Evolutionary conservation across 1,139 yeast genomes (phyloP).

Genomic region (Nakaseomyces uthaithaninus): DNA sequence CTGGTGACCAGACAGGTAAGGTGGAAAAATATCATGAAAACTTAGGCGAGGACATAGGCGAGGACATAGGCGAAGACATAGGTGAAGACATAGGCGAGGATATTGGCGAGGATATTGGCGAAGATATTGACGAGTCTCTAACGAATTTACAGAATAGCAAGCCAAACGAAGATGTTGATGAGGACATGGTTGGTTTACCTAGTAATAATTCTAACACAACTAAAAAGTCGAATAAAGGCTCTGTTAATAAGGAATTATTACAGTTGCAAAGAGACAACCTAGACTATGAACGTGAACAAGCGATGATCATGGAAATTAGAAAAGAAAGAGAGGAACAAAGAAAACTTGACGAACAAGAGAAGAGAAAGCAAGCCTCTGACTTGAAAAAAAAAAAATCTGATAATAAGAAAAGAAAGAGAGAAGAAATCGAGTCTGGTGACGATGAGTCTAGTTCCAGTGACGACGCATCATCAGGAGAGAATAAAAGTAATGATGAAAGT

Average conservation of each 20-base stretch:
- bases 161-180: not conserved
- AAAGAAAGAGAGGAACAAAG: constrained; percentile 1
- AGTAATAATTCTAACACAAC: not conserved
- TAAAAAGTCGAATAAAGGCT: constrained; percentile 8
- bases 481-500: constrained; percentile 12
- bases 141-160: no score
- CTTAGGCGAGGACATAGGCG: constrained; percentile 24
- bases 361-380: constrained; percentile 20
- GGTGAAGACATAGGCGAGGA: constrained; percentile 11
- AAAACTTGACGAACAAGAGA: constrained; percentile 16
- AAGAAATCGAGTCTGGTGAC: constrained; percentile 7
- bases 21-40: constrained; percentile 14
- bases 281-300: constrained; percentile 5
- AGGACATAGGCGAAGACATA: constrained; percentile 19
- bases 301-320: not conserved
- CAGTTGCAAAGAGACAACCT: constrained; percentile 2
- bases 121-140: no score
- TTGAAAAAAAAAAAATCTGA: constrained; percentile 12
- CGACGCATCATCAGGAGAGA: not conserved
- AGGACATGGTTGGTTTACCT: not conserved
- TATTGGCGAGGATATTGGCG: no score
- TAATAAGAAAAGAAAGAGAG: constrained; percentile 12
- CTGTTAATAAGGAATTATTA: not conserved
- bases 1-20: constrained; percentile 2
- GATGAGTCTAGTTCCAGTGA: not conserved